Conservation (phyloP, 495 filamentous ascomycete species). For the Aspergillus biplanus region DNA sequence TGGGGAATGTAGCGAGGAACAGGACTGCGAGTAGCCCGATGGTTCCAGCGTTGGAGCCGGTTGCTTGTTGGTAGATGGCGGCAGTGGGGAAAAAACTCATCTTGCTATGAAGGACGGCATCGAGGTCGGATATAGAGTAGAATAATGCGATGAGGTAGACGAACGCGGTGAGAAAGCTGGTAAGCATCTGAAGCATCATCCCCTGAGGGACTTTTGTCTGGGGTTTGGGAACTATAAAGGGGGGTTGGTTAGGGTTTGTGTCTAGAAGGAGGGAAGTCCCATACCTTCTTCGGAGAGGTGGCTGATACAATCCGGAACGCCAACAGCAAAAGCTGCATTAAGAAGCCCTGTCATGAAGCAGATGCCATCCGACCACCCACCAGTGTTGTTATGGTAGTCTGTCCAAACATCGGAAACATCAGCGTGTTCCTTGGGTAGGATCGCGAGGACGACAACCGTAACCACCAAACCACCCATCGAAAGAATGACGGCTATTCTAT, state of each 20-base stretch:
- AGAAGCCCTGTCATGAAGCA: conserved; percentile 77
- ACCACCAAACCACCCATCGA: conserved; percentile 69
- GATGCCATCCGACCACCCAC: conserved; percentile 68
- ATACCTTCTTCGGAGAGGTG: conserved; percentile 77
- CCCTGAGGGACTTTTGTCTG: conserved; percentile 53
- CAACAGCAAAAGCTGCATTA: conserved; percentile 84
- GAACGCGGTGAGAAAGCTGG: conserved; percentile 54
- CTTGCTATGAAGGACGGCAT: conserved; percentile 37
- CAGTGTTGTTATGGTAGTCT: conserved; percentile 65
- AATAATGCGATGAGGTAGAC: conserved; percentile 57
- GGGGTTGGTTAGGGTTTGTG: background rate
- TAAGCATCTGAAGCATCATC: conserved; percentile 51
- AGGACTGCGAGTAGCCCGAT: conserved; percentile 64
- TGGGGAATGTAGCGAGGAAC: conserved; percentile 66
- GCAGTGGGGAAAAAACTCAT: conserved; percentile 71
- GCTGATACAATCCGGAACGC: conserved; percentile 74
- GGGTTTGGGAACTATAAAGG: conserved; percentile 54
- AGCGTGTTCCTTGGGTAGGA: conserved; percentile 68
- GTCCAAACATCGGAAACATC: conserved; percentile 54
- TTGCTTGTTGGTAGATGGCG: conserved; percentile 79
- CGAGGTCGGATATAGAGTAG: conserved; percentile 51
- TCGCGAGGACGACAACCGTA: conserved; percentile 72
- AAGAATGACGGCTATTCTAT: conserved; percentile 68
- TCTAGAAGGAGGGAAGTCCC: background rate
- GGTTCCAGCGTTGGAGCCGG: conserved; percentile 63